Percentiles rank a stretch among this genome's conserved stretches.
Conservation (phyloP, 2,329 filamentous ascomycete genomes). For the Sporothrix phasma region DNA sequence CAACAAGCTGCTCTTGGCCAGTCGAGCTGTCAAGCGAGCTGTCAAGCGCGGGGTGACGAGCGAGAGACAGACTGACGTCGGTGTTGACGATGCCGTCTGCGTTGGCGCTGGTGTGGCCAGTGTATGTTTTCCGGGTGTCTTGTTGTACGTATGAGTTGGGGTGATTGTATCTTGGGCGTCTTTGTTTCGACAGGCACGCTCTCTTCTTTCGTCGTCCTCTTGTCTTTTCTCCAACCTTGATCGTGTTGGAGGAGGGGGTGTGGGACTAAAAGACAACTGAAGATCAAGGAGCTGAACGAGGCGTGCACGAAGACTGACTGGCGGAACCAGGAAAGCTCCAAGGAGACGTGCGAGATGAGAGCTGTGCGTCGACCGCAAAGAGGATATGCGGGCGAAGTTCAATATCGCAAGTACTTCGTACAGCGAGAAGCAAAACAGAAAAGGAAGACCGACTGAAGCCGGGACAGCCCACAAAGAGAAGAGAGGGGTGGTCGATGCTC, state of each 20-base stretch:
- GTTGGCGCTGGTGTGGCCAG: not conserved
- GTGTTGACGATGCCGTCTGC: not conserved
- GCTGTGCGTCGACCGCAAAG: not conserved
- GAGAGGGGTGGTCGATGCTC: not conserved
- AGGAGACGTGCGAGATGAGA: not conserved
- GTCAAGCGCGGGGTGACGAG: constrained; percentile 2
- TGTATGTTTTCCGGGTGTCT: not conserved
- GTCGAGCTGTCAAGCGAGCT: not conserved
- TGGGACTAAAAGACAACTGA: constrained; percentile 4
- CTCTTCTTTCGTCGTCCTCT: not conserved
- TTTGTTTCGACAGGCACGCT: not conserved
- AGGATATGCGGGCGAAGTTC: not conserved
- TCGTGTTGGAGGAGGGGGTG: not conserved
- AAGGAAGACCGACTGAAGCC: not conserved
- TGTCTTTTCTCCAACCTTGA: not conserved
- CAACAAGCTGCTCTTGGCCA: not conserved
- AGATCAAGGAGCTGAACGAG: not conserved
- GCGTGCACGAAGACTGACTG: not conserved
- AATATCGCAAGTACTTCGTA: not conserved
- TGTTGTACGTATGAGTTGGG: not conserved
- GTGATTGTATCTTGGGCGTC: not conserved
- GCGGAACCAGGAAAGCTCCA: not conserved
- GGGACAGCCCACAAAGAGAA: not conserved
- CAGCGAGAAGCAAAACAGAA: not conserved
- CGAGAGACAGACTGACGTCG: not conserved